Conservation (phyloP, 768 basidiomycete genomes). For the Lentinula detonsa region DNA sequence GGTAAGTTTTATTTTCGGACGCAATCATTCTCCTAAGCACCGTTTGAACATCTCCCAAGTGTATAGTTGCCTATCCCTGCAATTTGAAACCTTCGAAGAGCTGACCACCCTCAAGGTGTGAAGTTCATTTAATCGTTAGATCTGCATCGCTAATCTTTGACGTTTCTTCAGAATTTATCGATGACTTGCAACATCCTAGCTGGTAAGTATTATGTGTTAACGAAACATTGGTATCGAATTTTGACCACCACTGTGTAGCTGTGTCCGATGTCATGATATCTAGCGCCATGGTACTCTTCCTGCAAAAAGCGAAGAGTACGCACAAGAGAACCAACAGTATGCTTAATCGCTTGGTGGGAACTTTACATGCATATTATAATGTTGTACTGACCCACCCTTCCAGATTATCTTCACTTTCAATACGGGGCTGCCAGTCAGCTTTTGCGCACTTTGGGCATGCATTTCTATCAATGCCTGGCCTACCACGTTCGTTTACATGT, state of each 20-base stretch:
- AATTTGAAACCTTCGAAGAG: neutral
- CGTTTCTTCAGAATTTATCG: conserved; percentile 5
- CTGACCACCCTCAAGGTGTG: conserved; percentile 3
- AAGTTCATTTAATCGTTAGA: neutral
- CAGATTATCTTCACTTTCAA: conserved; percentile 6
- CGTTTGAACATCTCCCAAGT: neutral
- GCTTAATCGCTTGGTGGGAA: conserved; percentile 10
- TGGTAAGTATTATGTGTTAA: neutral
- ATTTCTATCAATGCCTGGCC: conserved; percentile 7
- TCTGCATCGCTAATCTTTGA: neutral
- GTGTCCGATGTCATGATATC: conserved; percentile 9
- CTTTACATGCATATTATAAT: neutral
- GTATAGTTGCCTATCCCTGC: neutral
- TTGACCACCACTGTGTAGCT: neutral
- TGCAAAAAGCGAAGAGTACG: conserved; percentile 8
- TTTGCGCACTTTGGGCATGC: conserved; percentile 5
- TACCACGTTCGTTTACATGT: conserved; percentile 4
- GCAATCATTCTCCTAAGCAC: no score
- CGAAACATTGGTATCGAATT: neutral
- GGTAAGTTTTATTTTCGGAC: neutral
- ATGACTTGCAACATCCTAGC: conserved; percentile 11
- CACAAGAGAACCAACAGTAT: conserved; percentile 8
- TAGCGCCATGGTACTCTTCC: conserved; percentile 5
- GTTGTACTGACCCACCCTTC: neutral
- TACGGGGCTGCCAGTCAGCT: conserved; percentile 2